Evolutionary conservation across 2,329 filamentous ascomycete species (phyloP), one percentile per base, ranked within the genome.

Genomic region (Fusarium luffae): DNA sequence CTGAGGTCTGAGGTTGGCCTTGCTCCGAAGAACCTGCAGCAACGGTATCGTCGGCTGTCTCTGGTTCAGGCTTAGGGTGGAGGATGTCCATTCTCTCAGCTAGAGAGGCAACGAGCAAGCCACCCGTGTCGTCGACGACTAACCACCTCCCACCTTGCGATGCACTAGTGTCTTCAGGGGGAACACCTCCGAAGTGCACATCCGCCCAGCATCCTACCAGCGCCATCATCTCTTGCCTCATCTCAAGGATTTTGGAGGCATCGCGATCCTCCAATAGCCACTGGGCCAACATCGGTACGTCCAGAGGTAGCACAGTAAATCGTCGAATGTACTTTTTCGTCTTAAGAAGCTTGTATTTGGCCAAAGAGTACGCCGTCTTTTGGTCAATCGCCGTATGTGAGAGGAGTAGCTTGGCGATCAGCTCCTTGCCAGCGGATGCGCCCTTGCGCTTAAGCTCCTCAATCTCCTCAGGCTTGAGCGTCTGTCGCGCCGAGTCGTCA

Each of bases 271-370:
- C 85, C 51, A 97, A 81, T 75, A 95, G 85, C 84, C 92, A 97
- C 71, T 93, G 88, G 21, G 90, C 89, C 66, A 98, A 83, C 69
- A 89, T 86, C 1, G 90, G 86, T 16, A 97, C 89, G 76, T 98
- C 94, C 72, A 98, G 82, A 1, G 95, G 95, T 54, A 97, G 79
- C 3, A 96, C 88, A 0, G 92, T 93, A 76, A 99, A 98, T 14
- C 94, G 86, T 74, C 92, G 90, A 69, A 98, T 87, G 78, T 97
- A 98, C 81, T 99, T 99, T 78, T 91, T 94, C 69, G 93, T 92
- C 83, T 99, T 99, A 47, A 97, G 86, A 19, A 98, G 84, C 76
- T 96, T 97, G 81, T 99, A 99, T 80, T 99, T 99, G 44, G 95
- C 94, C 61, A 98, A 84, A 4, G 94, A 97, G 76, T 97, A 99